A percentile compares a stretch with the other conserved stretches of the same genome.
These are phyloP conservation scores for Dendrobium chrysotoxum DNA, from an alignment of 106 monocot genomes.

Conservation along the genomic window DNA sequence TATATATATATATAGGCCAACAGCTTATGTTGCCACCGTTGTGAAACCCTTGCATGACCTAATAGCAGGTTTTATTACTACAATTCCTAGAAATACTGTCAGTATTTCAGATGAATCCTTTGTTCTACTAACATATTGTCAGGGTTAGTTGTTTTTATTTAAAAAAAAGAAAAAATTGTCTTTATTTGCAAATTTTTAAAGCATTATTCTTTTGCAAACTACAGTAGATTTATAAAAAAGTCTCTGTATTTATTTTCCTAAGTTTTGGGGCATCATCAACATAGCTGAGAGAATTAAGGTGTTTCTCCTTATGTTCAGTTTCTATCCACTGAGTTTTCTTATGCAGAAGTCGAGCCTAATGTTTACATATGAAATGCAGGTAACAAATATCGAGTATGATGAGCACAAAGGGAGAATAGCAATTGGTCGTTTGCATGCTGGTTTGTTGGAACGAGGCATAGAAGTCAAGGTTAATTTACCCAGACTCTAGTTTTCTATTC, in stretches of 20 bases:
- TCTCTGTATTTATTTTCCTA: background rate
- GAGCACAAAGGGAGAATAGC: conserved; percentile 98
- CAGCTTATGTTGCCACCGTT: no score
- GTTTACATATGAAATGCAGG: conserved; percentile 34
- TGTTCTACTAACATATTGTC: no score
- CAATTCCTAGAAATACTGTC: no score
- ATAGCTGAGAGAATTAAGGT: background rate
- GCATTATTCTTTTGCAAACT: background rate
- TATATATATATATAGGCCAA: no score
- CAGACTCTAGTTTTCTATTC: background rate
- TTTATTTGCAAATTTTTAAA: background rate
- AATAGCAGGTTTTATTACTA: no score
- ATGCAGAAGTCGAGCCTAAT: background rate
- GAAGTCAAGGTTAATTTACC: conserved; percentile 78
- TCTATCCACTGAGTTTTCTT: background rate
- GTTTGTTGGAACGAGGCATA: conserved; percentile 61
- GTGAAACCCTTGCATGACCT: no score
- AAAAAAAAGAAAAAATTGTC: background rate
- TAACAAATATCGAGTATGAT: conserved; percentile 89
- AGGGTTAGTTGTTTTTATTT: no score
- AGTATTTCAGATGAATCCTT: no score
- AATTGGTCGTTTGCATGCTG: conserved; percentile 91
- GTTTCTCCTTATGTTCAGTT: background rate
- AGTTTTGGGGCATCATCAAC: background rate
- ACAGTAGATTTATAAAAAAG: background rate